phyloP scores from a whole-genome alignment of 2,329 filamentous ascomycete species.

The Sclerotiophoma versabilis region DNA sequence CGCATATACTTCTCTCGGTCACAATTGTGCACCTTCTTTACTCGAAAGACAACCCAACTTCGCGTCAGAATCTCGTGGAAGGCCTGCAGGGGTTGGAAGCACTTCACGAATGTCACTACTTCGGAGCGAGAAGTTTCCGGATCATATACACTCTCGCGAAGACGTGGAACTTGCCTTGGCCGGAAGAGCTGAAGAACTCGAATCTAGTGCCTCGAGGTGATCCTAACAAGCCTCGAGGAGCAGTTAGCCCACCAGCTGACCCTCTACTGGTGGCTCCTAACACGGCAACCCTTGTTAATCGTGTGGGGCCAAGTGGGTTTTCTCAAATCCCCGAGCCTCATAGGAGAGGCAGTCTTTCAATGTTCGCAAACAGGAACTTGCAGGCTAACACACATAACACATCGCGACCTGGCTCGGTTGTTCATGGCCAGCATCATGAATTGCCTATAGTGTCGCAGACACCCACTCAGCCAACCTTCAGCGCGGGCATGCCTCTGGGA shows the following conservation, averaged over 20 bases:
- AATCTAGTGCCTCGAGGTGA: conserved; percentile 32
- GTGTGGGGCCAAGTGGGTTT: conserved; percentile 15
- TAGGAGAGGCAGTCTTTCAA: conserved; percentile 40
- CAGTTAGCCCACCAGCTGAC: conserved; percentile 30
- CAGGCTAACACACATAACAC: conserved; percentile 27
- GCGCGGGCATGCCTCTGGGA: conserved; percentile 17
- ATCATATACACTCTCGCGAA: conserved; percentile 53
- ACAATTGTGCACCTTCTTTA: conserved; percentile 56
- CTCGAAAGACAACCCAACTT: conserved; percentile 47
- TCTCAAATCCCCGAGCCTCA: conserved; percentile 11
- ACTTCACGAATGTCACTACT: conserved; percentile 54
- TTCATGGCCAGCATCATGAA: conserved; percentile 23
- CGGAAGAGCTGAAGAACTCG: conserved; percentile 44
- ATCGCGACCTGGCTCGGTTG: conserved; percentile 23
- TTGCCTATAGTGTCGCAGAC: conserved; percentile 23
- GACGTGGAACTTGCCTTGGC: conserved; percentile 54
- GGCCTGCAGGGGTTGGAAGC: conserved; percentile 53
- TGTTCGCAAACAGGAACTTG: conserved; percentile 34
- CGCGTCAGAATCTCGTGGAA: conserved; percentile 51
- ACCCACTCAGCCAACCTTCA: conserved; percentile 21
- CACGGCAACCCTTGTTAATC: conserved; percentile 17
- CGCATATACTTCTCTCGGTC: conserved; percentile 52
- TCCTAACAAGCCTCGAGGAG: conserved; percentile 16
- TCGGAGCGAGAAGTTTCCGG: conserved; percentile 52
- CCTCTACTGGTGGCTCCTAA: conserved; percentile 27